These are phyloP conservation scores for Dactylonectria estremocensis DNA, from an alignment of 2,329 filamentous ascomycete species.

Conservation along the genomic window DNA sequence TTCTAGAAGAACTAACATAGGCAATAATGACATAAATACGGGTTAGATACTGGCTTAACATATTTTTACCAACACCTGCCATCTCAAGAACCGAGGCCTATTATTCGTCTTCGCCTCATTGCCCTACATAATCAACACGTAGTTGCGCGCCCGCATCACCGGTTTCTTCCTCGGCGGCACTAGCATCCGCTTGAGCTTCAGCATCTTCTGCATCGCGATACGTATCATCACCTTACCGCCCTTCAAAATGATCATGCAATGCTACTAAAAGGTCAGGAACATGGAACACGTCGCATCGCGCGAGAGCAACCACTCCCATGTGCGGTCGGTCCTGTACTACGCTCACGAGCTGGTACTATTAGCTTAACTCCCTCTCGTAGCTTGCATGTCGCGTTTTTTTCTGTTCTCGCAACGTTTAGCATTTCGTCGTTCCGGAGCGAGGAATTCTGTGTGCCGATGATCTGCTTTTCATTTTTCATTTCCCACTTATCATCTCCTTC, in stretches of 20 bases:
- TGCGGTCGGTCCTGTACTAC: slow-evolving; percentile 66
- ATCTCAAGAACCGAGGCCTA: slow-evolving; percentile 69
- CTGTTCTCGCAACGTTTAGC: slow-evolving; percentile 76
- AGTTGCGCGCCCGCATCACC: slow-evolving; percentile 72
- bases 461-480: slow-evolving; percentile 71
- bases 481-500: slow-evolving; percentile 68
- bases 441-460: slow-evolving; percentile 64
- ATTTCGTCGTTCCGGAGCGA: slow-evolving; percentile 61
- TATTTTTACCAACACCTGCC: slow-evolving; percentile 79
- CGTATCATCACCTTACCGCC: slow-evolving; percentile 74
- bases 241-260: slow-evolving; percentile 68
- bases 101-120: slow-evolving; percentile 70
- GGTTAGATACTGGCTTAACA: slow-evolving; percentile 74
- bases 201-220: slow-evolving; percentile 75
- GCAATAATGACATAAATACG: slow-evolving; percentile 65
- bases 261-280: slow-evolving; percentile 69
- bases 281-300: slow-evolving; percentile 58
- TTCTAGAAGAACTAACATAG: slow-evolving; percentile 10
- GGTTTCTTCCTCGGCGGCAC: slow-evolving; percentile 66
- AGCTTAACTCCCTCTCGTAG: slow-evolving; percentile 69
- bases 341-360: slow-evolving; percentile 70
- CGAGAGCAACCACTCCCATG: slow-evolving; percentile 73
- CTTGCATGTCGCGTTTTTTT: slow-evolving; percentile 71
- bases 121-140: slow-evolving; percentile 77
- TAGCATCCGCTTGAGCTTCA: slow-evolving; percentile 79